Evolutionary conservation across 371 early-diverging fungal species (phyloP), one percentile per base, ranked within the genome.

Genomic region (Zopfochytrium polystomum): DNA sequence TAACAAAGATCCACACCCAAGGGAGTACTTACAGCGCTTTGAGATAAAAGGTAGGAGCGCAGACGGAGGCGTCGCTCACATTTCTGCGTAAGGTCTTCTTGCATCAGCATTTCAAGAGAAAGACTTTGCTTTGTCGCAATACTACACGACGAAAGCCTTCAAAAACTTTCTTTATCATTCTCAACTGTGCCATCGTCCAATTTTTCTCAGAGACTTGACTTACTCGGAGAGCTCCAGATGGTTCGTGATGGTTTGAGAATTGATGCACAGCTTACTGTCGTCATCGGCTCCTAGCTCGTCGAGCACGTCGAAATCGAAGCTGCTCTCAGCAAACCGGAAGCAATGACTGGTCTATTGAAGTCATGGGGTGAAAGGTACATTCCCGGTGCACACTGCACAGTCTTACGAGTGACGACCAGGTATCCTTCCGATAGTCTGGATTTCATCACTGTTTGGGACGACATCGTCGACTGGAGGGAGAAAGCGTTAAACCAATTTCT

Each of bases 401-500:
- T n/a, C n/a, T n/a, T n/a, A n/a, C n/a, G n/a, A n/a, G n/a, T n/a
- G n/a, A n/a, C n/a, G n/a, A n/a, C n/a, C 70, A 77, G 44, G 52
- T 70, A 0, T 49, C 61, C 47, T 15, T 62, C 55, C 22, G 25
- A 45, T 6, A 22, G 57, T 38, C 18, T 66, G 48, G 82, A 83
- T 53, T 50, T 70, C 2, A 81, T 82, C 61, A 72, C 72, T 33
- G 55, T 72, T 0, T 84, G 85, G 85, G 74, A 82, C 55, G 82
- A 80, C 34, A 59, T 81, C 13, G 57, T 81, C 11, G 51, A 64
- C 22, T 43, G 72, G 9, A 26, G 83, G 27, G 55, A 60, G 33
- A n/a, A n/a, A n/a, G n/a, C n/a, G n/a, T n/a, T n/a, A n/a, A n/a
- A n/a, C n/a, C n/a, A n/a, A n/a, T n/a, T n/a, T n/a, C n/a, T n/a